phyloP scores from a whole-genome alignment of 768 basidiomycete species.

The Chalciporus pseudorubinellus region DNA sequence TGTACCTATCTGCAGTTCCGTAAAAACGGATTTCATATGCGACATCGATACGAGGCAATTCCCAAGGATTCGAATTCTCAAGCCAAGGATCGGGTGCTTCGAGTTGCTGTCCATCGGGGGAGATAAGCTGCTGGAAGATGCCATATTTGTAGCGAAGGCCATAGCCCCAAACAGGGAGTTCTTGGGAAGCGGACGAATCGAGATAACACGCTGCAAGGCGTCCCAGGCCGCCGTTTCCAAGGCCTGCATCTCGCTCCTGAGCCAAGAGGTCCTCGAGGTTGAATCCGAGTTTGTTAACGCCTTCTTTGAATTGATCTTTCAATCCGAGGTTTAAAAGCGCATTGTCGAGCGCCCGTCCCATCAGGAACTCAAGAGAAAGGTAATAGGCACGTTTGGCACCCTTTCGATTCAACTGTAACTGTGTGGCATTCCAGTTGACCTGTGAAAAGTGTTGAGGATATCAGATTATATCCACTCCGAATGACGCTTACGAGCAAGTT shows the following conservation, averaged over 20 bases:
- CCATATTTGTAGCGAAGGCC: slow-evolving; percentile 92
- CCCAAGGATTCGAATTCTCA: slow-evolving; percentile 85
- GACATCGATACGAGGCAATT: slow-evolving; percentile 83
- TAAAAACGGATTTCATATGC: slow-evolving; percentile 86
- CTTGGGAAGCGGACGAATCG: slow-evolving; percentile 86
- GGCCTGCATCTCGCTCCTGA: slow-evolving; percentile 88
- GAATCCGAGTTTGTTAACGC: slow-evolving; percentile 81
- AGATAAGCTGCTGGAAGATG: slow-evolving; percentile 93
- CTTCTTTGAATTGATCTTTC: slow-evolving; percentile 68
- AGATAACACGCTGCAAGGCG: slow-evolving; percentile 97
- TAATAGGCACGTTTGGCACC: slow-evolving; percentile 92
- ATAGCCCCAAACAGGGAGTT: slow-evolving; percentile 95
- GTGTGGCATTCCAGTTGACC: slow-evolving; percentile 87
- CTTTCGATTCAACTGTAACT: slow-evolving; percentile 74
- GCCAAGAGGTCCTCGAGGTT: slow-evolving; percentile 83
- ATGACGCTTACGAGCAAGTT: slow-evolving; percentile 64
- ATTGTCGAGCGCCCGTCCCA: slow-evolving; percentile 77
- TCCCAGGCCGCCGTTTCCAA: slow-evolving; percentile 95
- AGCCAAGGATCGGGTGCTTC: slow-evolving; percentile 95
- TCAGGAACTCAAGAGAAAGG: slow-evolving; percentile 90
- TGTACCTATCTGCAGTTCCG: slow-evolving; percentile 70
- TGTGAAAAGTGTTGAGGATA: slow-evolving; percentile 22
- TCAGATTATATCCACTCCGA: neutral
- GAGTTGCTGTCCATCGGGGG: slow-evolving; percentile 77
- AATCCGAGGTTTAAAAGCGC: slow-evolving; percentile 87